phyloP scores from a whole-genome alignment of 78 protist genomes.

The Mantamonas sphyraenae region DNA sequence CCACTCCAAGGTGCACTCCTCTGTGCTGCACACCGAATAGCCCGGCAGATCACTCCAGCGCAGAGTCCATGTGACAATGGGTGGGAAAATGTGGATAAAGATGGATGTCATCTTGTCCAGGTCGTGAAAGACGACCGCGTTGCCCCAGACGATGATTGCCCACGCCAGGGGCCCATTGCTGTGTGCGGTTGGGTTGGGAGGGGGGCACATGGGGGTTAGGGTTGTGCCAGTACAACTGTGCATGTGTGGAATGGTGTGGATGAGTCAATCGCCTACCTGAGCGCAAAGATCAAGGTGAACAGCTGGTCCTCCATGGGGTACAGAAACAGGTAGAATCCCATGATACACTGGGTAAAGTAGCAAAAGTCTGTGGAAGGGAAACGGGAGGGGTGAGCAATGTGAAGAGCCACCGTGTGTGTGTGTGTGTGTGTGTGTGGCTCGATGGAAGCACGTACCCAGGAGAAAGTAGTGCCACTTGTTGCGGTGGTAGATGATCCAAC shows the following conservation, averaged over 20 bases:
- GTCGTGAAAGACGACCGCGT: conserved; percentile 20
- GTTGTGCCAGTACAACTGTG: too few relatives aligned
- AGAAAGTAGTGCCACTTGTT: conserved; percentile 1
- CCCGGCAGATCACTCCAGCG: too few relatives aligned
- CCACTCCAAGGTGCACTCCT: background rate
- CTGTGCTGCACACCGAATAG: background rate
- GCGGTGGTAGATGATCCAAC: conserved; percentile 3
- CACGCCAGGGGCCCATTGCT: conserved; percentile 7
- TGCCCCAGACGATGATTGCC: conserved; percentile 26
- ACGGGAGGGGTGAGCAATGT: too few relatives aligned
- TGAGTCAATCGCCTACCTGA: too few relatives aligned
- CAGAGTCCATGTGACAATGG: conserved; percentile 1
- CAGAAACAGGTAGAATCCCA: background rate
- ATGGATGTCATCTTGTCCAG: conserved; percentile 27
- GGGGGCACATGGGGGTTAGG: too few relatives aligned
- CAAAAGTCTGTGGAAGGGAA: too few relatives aligned
- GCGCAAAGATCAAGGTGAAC: background rate
- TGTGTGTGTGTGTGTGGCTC: too few relatives aligned
- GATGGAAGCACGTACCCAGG: too few relatives aligned
- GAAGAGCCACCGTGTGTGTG: too few relatives aligned
- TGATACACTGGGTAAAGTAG: background rate
- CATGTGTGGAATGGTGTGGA: too few relatives aligned
- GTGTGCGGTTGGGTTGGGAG: too few relatives aligned
- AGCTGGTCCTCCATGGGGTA: background rate
- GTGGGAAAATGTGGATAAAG: conserved; percentile 23